A percentile compares a stretch with the other conserved stretches of the same genome.
Conservation (phyloP, 441 rosid genomes). For the Biscutella laevigata region DNA sequence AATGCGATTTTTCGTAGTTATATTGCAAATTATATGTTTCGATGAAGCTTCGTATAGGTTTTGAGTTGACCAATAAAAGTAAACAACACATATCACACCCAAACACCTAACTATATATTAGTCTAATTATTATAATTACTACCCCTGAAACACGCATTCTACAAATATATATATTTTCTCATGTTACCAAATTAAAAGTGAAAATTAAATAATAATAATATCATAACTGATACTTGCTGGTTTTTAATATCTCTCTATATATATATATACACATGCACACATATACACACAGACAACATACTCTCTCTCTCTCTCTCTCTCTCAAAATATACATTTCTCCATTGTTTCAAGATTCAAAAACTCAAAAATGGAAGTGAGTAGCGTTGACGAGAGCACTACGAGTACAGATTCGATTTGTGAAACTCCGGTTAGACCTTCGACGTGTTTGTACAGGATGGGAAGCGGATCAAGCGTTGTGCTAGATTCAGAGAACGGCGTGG, state of each 20-base stretch:
- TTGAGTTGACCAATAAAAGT: too few relatives aligned
- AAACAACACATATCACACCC: conserved; percentile 28
- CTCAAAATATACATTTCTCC: conserved; percentile 11
- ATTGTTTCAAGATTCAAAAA: not conserved
- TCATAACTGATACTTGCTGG: conserved; percentile 18
- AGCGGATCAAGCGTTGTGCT: conserved; percentile 67
- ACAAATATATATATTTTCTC: not conserved
- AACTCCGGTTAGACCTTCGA: conserved; percentile 27
- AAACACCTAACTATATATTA: conserved; percentile 31
- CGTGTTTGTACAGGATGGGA: conserved; percentile 46
- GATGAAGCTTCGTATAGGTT: conserved; percentile 10
- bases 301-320: conserved; percentile 9
- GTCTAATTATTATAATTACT: conserved; percentile 27
- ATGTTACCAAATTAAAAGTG: conserved; percentile 8
- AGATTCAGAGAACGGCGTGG: conserved; percentile 60
- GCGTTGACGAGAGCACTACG: conserved; percentile 59
- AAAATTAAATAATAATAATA: conserved; percentile 11
- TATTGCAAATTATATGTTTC: conserved; percentile 2
- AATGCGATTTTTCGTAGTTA: too few relatives aligned
- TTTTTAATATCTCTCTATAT: conserved; percentile 24
- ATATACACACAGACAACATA: not conserved
- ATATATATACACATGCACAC: not conserved
- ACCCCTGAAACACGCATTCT: conserved; percentile 23
- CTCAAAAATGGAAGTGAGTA: conserved; percentile 55
- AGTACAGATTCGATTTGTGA: conserved; percentile 35